Conservation (phyloP, 768 basidiomycete species). For the Mycena vulgaris region DNA sequence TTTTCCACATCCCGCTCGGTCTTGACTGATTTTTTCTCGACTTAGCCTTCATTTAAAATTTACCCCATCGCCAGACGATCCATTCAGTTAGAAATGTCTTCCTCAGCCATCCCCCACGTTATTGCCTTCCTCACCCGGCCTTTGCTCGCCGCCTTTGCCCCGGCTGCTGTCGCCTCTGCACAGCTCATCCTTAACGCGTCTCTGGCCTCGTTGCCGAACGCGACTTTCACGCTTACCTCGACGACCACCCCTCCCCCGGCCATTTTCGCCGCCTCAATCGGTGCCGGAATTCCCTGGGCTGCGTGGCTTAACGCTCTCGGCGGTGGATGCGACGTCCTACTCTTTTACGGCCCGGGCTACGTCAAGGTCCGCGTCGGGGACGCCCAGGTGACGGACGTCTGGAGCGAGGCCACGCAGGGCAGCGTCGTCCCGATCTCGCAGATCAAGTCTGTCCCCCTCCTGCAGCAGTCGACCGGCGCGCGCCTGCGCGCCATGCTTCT, state of each 20-base stretch:
- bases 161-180: conserved; percentile 19
- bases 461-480: conserved; percentile 28
- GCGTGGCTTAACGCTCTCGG: conserved; percentile 31
- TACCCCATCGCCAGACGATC: conserved; percentile 23
- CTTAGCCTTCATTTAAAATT: not conserved
- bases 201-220: not conserved
- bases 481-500: conserved; percentile 31
- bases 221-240: conserved; percentile 16
- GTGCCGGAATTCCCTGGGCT: conserved; percentile 30
- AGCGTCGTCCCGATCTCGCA: conserved; percentile 23
- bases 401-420: conserved; percentile 21
- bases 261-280: conserved; percentile 32
- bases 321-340: conserved; percentile 4
- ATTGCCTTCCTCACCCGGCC: conserved; percentile 37
- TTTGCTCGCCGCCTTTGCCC: conserved; percentile 6
- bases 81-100: conserved; percentile 21
- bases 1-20: not conserved
- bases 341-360: conserved; percentile 34
- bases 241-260: conserved; percentile 11
- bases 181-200: conserved; percentile 34
- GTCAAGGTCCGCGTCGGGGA: conserved; percentile 26
- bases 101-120: conserved; percentile 34
- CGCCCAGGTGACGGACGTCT: conserved; percentile 6
- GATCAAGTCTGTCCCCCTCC: conserved; percentile 8
- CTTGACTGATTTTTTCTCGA: not conserved